Base-by-base conservation (phyloP, 257 asterid genomes). In the Jacaranda copaia region DNA sequence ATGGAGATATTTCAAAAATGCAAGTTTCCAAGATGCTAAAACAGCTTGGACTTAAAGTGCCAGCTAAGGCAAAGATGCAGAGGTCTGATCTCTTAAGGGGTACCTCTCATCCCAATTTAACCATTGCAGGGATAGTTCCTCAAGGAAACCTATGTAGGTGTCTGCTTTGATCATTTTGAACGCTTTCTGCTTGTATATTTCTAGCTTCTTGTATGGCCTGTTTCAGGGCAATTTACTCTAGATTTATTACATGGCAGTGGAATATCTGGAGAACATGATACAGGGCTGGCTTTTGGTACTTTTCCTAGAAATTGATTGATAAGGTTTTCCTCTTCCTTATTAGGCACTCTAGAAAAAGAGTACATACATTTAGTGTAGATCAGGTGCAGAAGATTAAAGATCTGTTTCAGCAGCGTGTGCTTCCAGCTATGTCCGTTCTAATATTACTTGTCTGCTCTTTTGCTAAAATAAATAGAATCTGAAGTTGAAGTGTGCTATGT, bases 291-390 rank as follows among this genome's bases (percentile, higher is more conserved):
- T 32, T 16, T 63, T 73, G 63, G 52, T 69, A 8, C 57, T 79
- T 36, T 36, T 46, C 63, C 55, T 20, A 7, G 36, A 16, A 62
- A 61, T 72, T 62, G 39, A 71, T 69, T 52, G 78, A 67, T 64
- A n/a, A 25, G 18, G 61, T 46, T 68, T 64, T 69, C 56, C 48
- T 59, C 73, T 72, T 74, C 61, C 61, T 81, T 74, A 76, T 72
- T 83, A 94, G 98, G 91, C 88, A 87, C 84, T 84, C 87, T 45
- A 88, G 93, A 82, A 95, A 89, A 88, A 85, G 97, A 84, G 91
- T 84, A 78, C 84, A 72, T 7, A 92, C 93, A 62, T 86, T 93
- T 86, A 93, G 88, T 83, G 86, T 69, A 57, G 93, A 87, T 82
- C 91, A 93, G 81, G 98, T 91, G 83, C 89, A 84, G 89, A 86